Conservation (phyloP, 345 rosid genomes). For the Citrus glauca region DNA sequence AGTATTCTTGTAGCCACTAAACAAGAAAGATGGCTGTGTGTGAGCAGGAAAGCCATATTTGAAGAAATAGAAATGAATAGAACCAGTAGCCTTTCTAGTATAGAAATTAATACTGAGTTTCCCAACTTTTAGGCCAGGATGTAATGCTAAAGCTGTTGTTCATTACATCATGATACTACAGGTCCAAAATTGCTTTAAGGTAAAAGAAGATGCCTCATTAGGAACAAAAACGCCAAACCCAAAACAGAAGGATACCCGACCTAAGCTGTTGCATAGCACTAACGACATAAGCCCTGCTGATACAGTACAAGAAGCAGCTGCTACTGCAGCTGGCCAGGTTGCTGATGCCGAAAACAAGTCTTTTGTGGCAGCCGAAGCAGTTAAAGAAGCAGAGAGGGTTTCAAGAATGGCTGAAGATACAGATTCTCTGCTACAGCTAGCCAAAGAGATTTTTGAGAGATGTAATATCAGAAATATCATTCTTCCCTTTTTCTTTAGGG, state of each 20-base stretch:
- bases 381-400: slow-evolving; percentile 70
- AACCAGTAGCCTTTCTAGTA: not conserved
- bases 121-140: not conserved
- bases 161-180: slow-evolving; percentile 22
- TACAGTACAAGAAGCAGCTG: slow-evolving; percentile 57
- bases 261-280: slow-evolving; percentile 27
- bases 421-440: slow-evolving; percentile 40
- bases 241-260: slow-evolving; percentile 31
- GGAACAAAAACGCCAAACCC: slow-evolving; percentile 28
- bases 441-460: slow-evolving; percentile 49
- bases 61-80: not conserved
- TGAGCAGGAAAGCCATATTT: not conserved
- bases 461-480: slow-evolving; percentile 26
- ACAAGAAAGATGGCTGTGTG: not conserved
- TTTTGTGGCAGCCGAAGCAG: slow-evolving; percentile 60
- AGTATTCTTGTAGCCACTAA: not conserved
- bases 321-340: slow-evolving; percentile 56
- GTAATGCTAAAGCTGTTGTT: slow-evolving; percentile 3
- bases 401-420: slow-evolving; percentile 56
- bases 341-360: slow-evolving; percentile 85
- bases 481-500: not conserved
- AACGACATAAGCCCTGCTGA: slow-evolving; percentile 20
- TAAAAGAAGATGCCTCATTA: slow-evolving; percentile 24
- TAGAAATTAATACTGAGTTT: not conserved
- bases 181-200: slow-evolving; percentile 50